These are phyloP conservation scores for Globisporangium cystogenes DNA, from an alignment of 352 stramenopile genomes.

Conservation along the genomic window DNA sequence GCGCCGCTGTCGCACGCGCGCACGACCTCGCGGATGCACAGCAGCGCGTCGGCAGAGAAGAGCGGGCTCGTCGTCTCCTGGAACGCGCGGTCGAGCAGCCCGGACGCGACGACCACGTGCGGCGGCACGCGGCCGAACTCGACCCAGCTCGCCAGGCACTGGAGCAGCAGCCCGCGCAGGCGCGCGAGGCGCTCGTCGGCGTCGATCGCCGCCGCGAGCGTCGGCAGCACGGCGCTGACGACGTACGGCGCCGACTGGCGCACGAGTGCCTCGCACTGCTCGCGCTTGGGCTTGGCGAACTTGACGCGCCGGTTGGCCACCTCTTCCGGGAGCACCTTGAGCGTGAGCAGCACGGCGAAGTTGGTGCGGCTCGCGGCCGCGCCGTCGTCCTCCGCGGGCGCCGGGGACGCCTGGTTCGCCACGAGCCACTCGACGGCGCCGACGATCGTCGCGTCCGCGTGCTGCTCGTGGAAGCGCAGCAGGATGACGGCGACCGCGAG, in stretches of 20 bases:
- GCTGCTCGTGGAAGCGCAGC: slow-evolving; percentile 67
- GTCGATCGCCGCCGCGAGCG: slow-evolving; percentile 53
- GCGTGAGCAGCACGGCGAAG: slow-evolving; percentile 63
- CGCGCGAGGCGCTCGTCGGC: slow-evolving; percentile 35
- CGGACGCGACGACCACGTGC: slow-evolving; percentile 50
- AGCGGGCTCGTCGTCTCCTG: slow-evolving; percentile 32
- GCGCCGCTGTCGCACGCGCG: slow-evolving; percentile 42
- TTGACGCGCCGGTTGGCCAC: slow-evolving; percentile 77
- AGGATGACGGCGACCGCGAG: slow-evolving; percentile 76
- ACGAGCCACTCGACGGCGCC: slow-evolving; percentile 72
- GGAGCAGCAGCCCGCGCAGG: slow-evolving; percentile 44
- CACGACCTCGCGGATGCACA: slow-evolving; percentile 69
- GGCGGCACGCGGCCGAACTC: slow-evolving; percentile 58
- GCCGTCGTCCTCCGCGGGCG: slow-evolving; percentile 27
- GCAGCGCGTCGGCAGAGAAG: slow-evolving; percentile 41
- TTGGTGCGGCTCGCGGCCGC: slow-evolving; percentile 48
- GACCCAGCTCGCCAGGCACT: slow-evolving; percentile 70
- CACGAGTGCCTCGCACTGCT: slow-evolving; percentile 60
- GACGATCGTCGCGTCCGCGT: slow-evolving; percentile 42
- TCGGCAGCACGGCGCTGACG: slow-evolving; percentile 47
- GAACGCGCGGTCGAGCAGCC: slow-evolving; percentile 57
- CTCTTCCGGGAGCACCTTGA: slow-evolving; percentile 78
- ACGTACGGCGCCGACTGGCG: slow-evolving; percentile 59
- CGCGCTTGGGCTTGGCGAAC: slow-evolving; percentile 61
- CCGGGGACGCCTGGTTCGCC: slow-evolving; percentile 49